Conservation (phyloP, 257 asterid species). For the Nicotiana tomentosiformis region DNA sequence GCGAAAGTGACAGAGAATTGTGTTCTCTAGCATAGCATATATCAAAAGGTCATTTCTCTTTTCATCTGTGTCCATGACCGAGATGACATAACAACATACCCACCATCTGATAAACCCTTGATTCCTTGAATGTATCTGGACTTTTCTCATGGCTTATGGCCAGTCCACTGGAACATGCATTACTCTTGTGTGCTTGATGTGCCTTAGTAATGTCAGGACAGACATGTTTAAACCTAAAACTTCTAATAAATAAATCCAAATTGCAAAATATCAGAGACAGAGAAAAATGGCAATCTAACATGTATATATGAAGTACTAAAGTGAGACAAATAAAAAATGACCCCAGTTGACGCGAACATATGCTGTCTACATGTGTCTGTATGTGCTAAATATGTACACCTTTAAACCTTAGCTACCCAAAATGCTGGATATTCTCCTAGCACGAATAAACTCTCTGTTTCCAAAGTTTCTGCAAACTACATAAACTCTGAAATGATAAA, state of each 20-base stretch:
- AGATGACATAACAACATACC: not conserved
- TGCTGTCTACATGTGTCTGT: not conserved
- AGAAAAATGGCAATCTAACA: not conserved
- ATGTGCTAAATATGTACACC: not conserved
- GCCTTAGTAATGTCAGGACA: not conserved
- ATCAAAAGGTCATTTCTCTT: slow-evolving; percentile 4
- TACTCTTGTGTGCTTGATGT: not conserved
- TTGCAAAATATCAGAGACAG: not conserved
- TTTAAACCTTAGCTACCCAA: too few relatives aligned
- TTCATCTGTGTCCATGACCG: not conserved
- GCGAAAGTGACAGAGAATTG: not conserved
- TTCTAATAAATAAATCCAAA: not conserved
- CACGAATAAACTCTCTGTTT: too few relatives aligned
- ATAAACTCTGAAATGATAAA: too few relatives aligned
- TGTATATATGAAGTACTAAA: not conserved
- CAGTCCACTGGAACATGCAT: not conserved
- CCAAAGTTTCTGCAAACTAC: too few relatives aligned
- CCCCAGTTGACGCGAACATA: not conserved
- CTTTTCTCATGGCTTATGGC: not conserved
- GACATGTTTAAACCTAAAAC: not conserved
- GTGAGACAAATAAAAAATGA: not conserved
- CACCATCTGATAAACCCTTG: not conserved
- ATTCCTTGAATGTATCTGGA: not conserved
- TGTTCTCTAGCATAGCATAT: not conserved
- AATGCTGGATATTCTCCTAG: too few relatives aligned